Conservation (phyloP, 2,329 filamentous ascomycete genomes). For the Claviceps capensis region DNA sequence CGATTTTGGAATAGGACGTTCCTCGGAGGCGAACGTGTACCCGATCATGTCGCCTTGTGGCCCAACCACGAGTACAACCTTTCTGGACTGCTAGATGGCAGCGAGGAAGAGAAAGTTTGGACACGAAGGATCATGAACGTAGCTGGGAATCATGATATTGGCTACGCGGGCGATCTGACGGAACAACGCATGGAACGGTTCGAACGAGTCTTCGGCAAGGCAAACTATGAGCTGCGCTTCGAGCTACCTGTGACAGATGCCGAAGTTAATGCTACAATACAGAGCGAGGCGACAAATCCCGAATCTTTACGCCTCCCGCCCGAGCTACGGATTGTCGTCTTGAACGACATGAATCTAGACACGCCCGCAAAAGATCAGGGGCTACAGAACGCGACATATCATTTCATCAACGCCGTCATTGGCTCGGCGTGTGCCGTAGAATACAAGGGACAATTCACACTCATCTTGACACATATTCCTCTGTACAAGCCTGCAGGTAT, state of each 20-base stretch:
- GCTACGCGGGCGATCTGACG: constrained; percentile 85
- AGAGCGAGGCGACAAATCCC: constrained; percentile 28
- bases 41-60: constrained; percentile 36
- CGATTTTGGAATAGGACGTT: constrained; percentile 78
- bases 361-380: constrained; percentile 54
- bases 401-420: constrained; percentile 60
- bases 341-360: constrained; percentile 93
- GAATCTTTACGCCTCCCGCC: constrained; percentile 39
- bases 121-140: constrained; percentile 71
- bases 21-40: constrained; percentile 49
- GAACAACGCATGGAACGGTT: constrained; percentile 65
- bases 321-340: constrained; percentile 66
- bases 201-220: constrained; percentile 69
- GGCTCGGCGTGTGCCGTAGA: constrained; percentile 46
- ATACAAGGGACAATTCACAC: constrained; percentile 54
- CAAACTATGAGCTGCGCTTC: constrained; percentile 81
- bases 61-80: constrained; percentile 36
- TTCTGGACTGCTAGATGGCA: constrained; percentile 32
- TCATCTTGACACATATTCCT: constrained; percentile 86
- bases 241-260: constrained; percentile 36
- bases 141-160: constrained; percentile 90
- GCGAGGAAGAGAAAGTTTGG: constrained; percentile 44
- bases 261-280: constrained; percentile 25
- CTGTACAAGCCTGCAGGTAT: constrained; percentile 70
- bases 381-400: constrained; percentile 64